These are phyloP conservation scores for Diaporthe sp. DNA, from an alignment of 2,329 filamentous ascomycete genomes.

Conservation along the genomic window DNA sequence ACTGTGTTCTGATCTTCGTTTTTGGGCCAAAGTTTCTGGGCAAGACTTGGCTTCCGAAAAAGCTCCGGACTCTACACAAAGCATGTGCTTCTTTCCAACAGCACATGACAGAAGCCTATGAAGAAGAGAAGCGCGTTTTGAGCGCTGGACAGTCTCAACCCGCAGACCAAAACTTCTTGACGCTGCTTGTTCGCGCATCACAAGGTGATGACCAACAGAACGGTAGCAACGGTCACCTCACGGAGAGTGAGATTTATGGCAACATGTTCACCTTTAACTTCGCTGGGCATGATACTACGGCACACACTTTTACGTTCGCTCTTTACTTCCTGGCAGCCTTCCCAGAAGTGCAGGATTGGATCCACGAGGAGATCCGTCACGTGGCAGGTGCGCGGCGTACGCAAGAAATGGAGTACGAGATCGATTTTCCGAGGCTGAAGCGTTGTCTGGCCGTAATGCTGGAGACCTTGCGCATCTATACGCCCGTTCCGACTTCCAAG, in stretches of 20 bases:
- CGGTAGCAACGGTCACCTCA: slow-evolving; percentile 40
- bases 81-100: slow-evolving; percentile 42
- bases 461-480: slow-evolving; percentile 24
- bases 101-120: slow-evolving; percentile 44
- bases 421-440: slow-evolving; percentile 38
- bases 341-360: slow-evolving; percentile 56
- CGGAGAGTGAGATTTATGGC: slow-evolving; percentile 57
- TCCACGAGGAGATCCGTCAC: slow-evolving; percentile 49
- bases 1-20: slow-evolving; percentile 44
- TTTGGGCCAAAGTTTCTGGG: slow-evolving; percentile 41
- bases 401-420: slow-evolving; percentile 39
- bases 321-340: slow-evolving; percentile 55
- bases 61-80: slow-evolving; percentile 39
- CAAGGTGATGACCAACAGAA: background rate
- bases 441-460: slow-evolving; percentile 41
- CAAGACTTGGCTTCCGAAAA: slow-evolving; percentile 35
- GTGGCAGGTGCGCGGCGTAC: slow-evolving; percentile 37
- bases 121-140: slow-evolving; percentile 41
- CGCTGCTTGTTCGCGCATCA: slow-evolving; percentile 19
- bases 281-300: slow-evolving; percentile 63
- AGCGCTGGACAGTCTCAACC: background rate
- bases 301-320: slow-evolving; percentile 55
- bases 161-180: slow-evolving; percentile 15
- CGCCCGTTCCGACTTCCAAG: slow-evolving; percentile 23
- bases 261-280: slow-evolving; percentile 61